Percentiles rank a stretch among this genome's conserved stretches.
These are phyloP conservation scores for Dicorynia guianensis DNA, from an alignment of 306 rosid species.

Conservation along the genomic window DNA sequence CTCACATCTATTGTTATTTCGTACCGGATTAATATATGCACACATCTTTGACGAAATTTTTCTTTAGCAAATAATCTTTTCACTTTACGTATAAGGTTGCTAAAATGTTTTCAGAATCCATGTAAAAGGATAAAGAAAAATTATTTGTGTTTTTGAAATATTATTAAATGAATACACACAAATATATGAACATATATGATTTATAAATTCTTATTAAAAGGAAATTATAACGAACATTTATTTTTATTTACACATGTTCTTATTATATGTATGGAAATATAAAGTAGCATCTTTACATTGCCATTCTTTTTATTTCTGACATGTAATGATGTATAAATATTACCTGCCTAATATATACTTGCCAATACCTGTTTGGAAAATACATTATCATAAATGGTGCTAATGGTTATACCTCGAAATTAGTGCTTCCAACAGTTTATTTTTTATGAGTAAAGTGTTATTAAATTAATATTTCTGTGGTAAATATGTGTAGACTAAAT, in stretches of 20 bases:
- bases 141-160: too few species aligned
- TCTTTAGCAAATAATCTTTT: too few species aligned
- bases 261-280: neutral
- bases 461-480: neutral
- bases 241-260: neutral
- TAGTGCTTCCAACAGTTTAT: neutral
- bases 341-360: neutral
- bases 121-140: too few species aligned
- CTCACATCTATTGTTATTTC: neutral
- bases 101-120: too few species aligned
- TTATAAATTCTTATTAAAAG: too few species aligned
- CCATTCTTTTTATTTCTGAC: neutral
- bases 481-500: too few species aligned
- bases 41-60: neutral
- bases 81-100: too few species aligned
- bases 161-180: too few species aligned
- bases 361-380: neutral
- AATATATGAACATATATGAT: too few species aligned
- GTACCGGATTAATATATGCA: neutral
- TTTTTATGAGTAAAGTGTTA: neutral
- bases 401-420: neutral
- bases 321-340: neutral
- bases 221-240: neutral
- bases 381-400: too few species aligned
- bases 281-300: neutral